phyloP scores from a whole-genome alignment of 495 filamentous ascomycete genomes.

The Tetracladium setigerum region DNA sequence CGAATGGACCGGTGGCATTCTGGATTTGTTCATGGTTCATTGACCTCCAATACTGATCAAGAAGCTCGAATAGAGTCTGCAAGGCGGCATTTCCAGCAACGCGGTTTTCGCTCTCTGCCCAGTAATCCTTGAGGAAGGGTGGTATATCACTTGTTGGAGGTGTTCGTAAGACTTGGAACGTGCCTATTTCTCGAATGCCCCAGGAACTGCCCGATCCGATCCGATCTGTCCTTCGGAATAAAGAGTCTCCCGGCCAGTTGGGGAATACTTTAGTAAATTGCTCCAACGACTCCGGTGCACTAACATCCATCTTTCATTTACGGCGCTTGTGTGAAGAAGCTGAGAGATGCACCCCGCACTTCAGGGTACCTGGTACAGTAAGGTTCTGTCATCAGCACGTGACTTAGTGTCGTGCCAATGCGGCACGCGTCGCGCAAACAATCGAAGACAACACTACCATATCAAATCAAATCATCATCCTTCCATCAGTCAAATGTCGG shows the following conservation, averaged over 20 bases:
- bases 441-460: too few relatives aligned
- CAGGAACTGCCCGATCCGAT: conserved; percentile 1
- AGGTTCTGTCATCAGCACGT: too few relatives aligned
- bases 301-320: too few relatives aligned
- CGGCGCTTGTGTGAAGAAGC: too few relatives aligned
- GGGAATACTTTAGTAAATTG: background rate
- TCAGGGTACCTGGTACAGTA: too few relatives aligned
- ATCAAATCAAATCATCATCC: background rate
- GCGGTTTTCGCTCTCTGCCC: background rate
- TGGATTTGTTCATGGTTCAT: conserved; percentile 1
- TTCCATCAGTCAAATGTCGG: background rate
- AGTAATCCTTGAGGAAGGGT: background rate
- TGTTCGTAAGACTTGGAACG: background rate
- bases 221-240: background rate
- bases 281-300: background rate
- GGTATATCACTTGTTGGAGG: background rate
- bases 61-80: background rate
- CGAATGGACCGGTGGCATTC: background rate
- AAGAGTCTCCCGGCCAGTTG: background rate
- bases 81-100: background rate
- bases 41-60: background rate
- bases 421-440: too few relatives aligned
- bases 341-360: too few relatives aligned
- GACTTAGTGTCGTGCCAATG: too few relatives aligned
- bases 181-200: conserved; percentile 1